Base-by-base conservation (phyloP, 2,329 filamentous ascomycete genomes). In the Cadophora sp. region DNA sequence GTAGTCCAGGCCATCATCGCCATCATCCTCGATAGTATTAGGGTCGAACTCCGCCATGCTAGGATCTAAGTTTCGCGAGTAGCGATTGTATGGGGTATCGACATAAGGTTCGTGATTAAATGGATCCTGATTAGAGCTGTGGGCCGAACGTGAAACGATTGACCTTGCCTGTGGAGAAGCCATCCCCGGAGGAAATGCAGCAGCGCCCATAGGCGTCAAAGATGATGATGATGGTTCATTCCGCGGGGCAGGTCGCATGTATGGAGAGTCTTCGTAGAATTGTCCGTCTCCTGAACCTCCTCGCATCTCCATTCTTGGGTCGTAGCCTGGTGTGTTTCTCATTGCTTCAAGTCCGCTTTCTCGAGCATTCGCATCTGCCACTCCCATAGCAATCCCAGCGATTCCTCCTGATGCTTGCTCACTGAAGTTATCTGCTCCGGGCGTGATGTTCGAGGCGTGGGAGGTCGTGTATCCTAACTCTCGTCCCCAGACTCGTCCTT, bases 21-120 rank as follows among this genome's bases (percentile, higher is more conserved):
- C 93, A 76, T 97, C 94, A 77, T 97, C 94, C 26, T 87, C 87
- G 71, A 97, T 94, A 16, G 90, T 89, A 75, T 92, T 88, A 2
- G 94, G 93, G 77, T 97, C 76, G 53, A 78, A 76, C 16, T 75
- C 73, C 3, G 62, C 70, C 40, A 78, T 31, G 26, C 59, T 73
- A 1, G 76, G 74, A 60, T 78, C 76, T 26, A 78, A 24, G 55
- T 74, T 76, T 43, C 74, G 68, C 12, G 76, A 77, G 34, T 76
- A 75, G 64, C 76, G 73, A 56, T 74, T 66, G 50, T 74, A 73
- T 27, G 69, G 72, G 51, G 68, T 69, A 62, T 78, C 77, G 9
- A 69, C 64, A 58, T 76, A 77, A 37, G 73, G 72, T 48, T 77
- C 74, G 51, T 68, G 69, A 50, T 73, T 69, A 58, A 58, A 37